These are phyloP conservation scores for Malassezia dermatis DNA, from an alignment of 1,284 basidiomycete genomes.

Conservation along the genomic window DNA sequence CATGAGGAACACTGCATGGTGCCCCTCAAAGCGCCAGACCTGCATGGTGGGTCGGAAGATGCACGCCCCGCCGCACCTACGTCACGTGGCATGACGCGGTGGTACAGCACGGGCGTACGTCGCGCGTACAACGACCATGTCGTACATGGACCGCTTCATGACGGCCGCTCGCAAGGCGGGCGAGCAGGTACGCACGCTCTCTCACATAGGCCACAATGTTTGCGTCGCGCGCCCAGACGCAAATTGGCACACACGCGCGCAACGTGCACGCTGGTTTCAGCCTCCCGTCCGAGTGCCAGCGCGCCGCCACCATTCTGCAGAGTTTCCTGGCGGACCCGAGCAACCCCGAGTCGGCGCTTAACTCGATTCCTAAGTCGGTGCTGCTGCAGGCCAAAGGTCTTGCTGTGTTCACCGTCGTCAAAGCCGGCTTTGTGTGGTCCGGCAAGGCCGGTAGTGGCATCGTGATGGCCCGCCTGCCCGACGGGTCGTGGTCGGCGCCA, in stretches of 20 bases:
- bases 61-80: neutral
- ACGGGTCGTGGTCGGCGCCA: slow-evolving; percentile 94
- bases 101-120: neutral
- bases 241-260: slow-evolving; percentile 33
- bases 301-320: slow-evolving; percentile 78
- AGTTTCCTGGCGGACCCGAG: slow-evolving; percentile 84
- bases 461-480: slow-evolving; percentile 83
- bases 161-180: slow-evolving; percentile 69
- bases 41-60: neutral
- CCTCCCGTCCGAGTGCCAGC: slow-evolving; percentile 52
- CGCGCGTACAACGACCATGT: slow-evolving; percentile 28
- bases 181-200: slow-evolving; percentile 55
- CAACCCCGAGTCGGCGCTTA: slow-evolving; percentile 78
- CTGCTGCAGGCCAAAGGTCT: slow-evolving; percentile 71
- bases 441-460: slow-evolving; percentile 89
- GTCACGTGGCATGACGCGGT: neutral
- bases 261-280: slow-evolving; percentile 40
- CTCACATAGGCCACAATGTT: slow-evolving; percentile 33
- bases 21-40: neutral
- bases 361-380: slow-evolving; percentile 87
- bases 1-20: neutral
- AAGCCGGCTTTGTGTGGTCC: slow-evolving; percentile 79
- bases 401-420: slow-evolving; percentile 84
- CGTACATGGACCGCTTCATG: slow-evolving; percentile 68
- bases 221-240: slow-evolving; percentile 30